These are phyloP conservation scores for Pythium angustatum DNA, from an alignment of 352 stramenopile species.

Conservation along the genomic window DNA sequence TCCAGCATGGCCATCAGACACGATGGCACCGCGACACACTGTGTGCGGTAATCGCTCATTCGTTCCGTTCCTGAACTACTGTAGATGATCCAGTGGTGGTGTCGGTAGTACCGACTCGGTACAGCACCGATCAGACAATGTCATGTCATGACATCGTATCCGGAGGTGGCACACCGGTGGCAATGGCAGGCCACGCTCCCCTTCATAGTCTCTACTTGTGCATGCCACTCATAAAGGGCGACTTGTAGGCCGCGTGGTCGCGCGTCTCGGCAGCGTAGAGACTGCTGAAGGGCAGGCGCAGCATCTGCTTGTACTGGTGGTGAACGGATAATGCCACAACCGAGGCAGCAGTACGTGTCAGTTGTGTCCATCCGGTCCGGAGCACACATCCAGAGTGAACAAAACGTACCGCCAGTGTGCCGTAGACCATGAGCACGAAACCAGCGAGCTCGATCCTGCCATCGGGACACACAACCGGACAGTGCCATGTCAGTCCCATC, in stretches of 20 bases:
- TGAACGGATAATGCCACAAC: background rate
- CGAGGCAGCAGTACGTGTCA: too few relatives aligned
- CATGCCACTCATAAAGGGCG: slow-evolving; percentile 75
- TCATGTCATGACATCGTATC: too few relatives aligned
- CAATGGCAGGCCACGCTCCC: background rate
- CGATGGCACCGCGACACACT: too few relatives aligned
- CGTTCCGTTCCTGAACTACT: too few relatives aligned
- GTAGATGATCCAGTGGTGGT: too few relatives aligned
- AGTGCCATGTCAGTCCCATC: background rate
- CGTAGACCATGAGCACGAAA: slow-evolving; percentile 81
- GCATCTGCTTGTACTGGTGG: slow-evolving; percentile 80
- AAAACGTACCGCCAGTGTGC: slow-evolving; percentile 67
- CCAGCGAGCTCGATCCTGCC: slow-evolving; percentile 66
- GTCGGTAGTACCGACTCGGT: too few relatives aligned
- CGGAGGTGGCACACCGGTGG: too few relatives aligned
- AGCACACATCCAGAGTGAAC: too few relatives aligned
- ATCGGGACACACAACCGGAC: background rate
- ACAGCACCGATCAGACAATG: too few relatives aligned
- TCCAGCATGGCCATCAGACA: too few relatives aligned
- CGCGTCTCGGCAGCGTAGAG: slow-evolving; percentile 59
- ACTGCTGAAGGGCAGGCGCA: slow-evolving; percentile 43
- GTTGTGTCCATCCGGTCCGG: too few relatives aligned
- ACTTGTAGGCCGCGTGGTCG: slow-evolving; percentile 53
- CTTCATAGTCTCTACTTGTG: slow-evolving; percentile 55
- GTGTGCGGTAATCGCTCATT: too few relatives aligned